Evolutionary conservation across 805 yeast species (phyloP).

Genomic region (Ogataea naganishii): DNA sequence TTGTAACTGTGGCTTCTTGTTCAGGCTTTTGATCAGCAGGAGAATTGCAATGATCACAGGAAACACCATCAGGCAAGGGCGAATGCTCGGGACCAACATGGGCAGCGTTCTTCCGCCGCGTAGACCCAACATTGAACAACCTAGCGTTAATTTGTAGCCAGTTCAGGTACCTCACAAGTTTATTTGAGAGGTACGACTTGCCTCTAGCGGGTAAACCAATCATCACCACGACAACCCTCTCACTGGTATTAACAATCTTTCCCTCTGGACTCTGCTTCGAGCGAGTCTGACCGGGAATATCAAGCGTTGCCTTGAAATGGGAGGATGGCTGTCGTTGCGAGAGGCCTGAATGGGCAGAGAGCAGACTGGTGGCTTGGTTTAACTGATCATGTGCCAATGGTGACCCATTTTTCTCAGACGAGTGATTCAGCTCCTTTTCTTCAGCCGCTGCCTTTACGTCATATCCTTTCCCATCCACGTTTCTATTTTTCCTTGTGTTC

Average conservation of each 20-base stretch:
- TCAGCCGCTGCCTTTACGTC: background rate
- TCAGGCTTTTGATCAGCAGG: too few species aligned
- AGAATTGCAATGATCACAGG: too few species aligned
- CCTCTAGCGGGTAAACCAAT: conserved; percentile 96
- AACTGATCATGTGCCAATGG: too few species aligned
- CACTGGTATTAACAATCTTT: conserved; percentile 43
- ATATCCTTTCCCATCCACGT: conserved; percentile 5
- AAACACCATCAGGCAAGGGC: conserved; percentile 43
- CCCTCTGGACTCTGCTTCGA: conserved; percentile 76
- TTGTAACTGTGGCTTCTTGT: too few species aligned
- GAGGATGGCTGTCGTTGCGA: too few species aligned
- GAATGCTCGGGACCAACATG: conserved; percentile 60
- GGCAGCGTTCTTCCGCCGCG: conserved; percentile 67
- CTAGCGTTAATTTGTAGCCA: conserved; percentile 90
- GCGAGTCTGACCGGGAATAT: conserved; percentile 86
- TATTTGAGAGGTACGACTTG: conserved; percentile 87
- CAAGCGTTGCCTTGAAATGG: conserved; percentile 61
- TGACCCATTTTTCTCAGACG: too few species aligned
- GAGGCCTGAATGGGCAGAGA: too few species aligned
- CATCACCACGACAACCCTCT: conserved; percentile 88
- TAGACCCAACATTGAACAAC: conserved; percentile 93
- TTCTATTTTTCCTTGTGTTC: too few species aligned
- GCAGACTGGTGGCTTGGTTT: too few species aligned
- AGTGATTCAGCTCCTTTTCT: too few species aligned
- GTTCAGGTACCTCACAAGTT: conserved; percentile 80